Conservation (phyloP, 768 basidiomycete genomes). For the Saitozyma podzolica region DNA sequence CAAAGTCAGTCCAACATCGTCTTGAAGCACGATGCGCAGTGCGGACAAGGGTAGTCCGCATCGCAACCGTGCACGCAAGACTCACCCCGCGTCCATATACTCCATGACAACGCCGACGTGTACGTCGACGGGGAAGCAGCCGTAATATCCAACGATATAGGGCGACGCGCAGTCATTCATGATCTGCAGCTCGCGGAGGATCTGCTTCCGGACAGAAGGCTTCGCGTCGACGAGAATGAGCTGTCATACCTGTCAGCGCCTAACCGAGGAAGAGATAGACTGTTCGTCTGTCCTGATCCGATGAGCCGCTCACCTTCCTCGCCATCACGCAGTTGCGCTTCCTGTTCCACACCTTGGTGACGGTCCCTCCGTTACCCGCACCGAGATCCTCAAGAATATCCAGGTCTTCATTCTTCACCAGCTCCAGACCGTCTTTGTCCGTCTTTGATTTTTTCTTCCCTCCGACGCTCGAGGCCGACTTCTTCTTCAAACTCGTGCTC, state of each 20-base stretch:
- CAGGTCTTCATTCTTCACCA: constrained; percentile 81
- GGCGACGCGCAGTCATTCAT: constrained; percentile 95
- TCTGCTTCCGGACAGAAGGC: constrained; percentile 93
- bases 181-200: constrained; percentile 94
- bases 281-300: too few species aligned
- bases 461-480: constrained; percentile 3
- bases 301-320: constrained; percentile 71
- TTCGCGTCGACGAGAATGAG: constrained; percentile 59
- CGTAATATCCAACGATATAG: constrained; percentile 95
- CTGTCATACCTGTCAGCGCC: constrained; percentile 16
- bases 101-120: constrained; percentile 99
- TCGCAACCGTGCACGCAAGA: too few species aligned
- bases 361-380: constrained; percentile 94
- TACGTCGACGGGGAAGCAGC: constrained; percentile 93
- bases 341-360: constrained; percentile 90
- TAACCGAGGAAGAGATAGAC: not conserved
- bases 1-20: constrained; percentile 1
- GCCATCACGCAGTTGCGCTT: constrained; percentile 94
- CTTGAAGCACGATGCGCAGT: too few species aligned
- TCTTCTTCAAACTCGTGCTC: constrained; percentile 13
- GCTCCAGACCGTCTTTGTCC: constrained; percentile 75
- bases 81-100: constrained; percentile 57
- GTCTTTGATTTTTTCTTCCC: constrained; percentile 25
- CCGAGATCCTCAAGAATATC: constrained; percentile 88
- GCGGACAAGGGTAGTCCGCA: too few species aligned